Evolutionary conservation across 495 filamentous ascomycete genomes (phyloP), one percentile per base, ranked within the genome.

Genomic region (Penicillium argentinense): DNA sequence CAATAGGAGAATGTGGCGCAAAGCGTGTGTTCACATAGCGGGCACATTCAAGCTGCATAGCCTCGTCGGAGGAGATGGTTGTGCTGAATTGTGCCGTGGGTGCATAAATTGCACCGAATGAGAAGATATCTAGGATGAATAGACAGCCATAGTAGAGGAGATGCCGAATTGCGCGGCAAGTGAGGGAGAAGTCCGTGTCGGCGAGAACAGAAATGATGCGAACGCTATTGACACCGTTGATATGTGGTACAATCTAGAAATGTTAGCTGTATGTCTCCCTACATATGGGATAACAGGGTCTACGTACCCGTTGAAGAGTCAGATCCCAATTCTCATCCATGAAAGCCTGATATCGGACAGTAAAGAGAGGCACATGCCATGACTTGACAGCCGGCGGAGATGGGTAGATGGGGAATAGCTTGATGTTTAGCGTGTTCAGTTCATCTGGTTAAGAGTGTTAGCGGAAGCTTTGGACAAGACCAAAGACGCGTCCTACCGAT

Each of bases 401-500:
- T 2, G 83, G 77, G 56, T 91, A 90, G 39, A 85, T 81, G 0
- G 89, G 89, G 68, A 96, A 96, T 38, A 96, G 81, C 64, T 96
- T 96, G 76, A 98, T 87, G 67, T 96, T 96, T 61, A 98, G 80
- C 9, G 89, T 96, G 69, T 96, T 96, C 49, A 88, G 82, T 49
- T 95, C 89, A 66, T 96, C 91, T 89, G 51, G 6, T 19, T 29
- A 8, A 26, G 6, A 33, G 33, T 13, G 3, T 30, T 58, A 63
- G 64, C 22, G 55, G 45, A 9, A 24, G 47, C 27, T 14, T 41
- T 45, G 45, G 25, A 26, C 16, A 30, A 22, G 4, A 12, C 24
- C 17, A 12, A 39, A 29, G 47, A 26, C 34, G 26, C 4, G 19
- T 71, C 76, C 24, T 68, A 89, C 86, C 85, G 56, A 96, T 89